These are phyloP conservation scores for Didymella sp. DNA, from an alignment of 2,329 filamentous ascomycete species.

Conservation along the genomic window DNA sequence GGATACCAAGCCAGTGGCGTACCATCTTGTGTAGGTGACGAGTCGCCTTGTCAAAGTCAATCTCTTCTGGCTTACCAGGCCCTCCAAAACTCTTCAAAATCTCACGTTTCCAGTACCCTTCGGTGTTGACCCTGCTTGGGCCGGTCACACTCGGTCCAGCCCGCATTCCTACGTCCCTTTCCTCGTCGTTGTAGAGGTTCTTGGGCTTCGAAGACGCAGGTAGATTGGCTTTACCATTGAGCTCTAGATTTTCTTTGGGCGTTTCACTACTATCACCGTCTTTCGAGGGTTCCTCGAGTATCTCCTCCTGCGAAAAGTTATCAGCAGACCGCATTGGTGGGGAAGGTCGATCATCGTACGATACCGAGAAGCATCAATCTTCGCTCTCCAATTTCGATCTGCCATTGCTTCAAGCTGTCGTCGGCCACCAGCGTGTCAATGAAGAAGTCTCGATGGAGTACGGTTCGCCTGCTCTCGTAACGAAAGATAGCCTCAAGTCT, in stretches of 20 bases:
- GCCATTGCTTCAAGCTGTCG: slow-evolving; percentile 31
- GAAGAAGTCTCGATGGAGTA: slow-evolving; percentile 29
- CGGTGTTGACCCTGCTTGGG: background rate
- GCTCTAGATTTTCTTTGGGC: background rate
- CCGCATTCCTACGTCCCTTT: background rate
- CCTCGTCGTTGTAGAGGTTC: background rate
- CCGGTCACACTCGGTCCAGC: background rate
- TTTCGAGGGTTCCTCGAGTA: background rate
- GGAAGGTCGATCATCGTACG: slow-evolving; percentile 7
- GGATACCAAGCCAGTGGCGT: slow-evolving; percentile 30
- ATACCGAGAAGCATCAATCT: slow-evolving; percentile 21
- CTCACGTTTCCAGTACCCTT: background rate
- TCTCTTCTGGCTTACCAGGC: slow-evolving; percentile 1
- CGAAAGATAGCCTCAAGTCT: background rate
- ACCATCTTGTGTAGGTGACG: slow-evolving; percentile 26
- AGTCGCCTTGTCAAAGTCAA: slow-evolving; percentile 24
- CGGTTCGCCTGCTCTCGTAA: slow-evolving; percentile 9
- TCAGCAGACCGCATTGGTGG: background rate
- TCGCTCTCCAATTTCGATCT: slow-evolving; percentile 26
- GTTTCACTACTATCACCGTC: background rate
- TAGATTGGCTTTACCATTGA: background rate
- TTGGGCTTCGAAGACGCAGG: background rate
- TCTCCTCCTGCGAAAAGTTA: background rate
- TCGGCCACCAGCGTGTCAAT: slow-evolving; percentile 29
- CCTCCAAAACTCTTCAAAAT: background rate